Evolutionary conservation across 164 flowering plant genomes (phyloP).

Genomic region (Platanus orientalis): DNA sequence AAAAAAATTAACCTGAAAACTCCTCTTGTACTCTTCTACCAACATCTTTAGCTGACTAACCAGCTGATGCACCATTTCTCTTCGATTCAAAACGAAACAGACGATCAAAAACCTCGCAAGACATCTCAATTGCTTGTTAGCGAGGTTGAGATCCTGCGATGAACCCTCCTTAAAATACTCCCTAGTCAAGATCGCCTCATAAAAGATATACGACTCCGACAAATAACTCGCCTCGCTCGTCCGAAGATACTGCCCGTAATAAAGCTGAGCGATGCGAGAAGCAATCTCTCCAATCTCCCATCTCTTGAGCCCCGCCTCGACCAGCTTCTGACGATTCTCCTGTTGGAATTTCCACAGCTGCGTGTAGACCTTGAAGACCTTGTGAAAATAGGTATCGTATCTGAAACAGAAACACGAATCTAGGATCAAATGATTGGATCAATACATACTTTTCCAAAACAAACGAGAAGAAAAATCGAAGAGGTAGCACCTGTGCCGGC

Average conservation of each 20-base stretch:
- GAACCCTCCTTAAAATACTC: slow-evolving; percentile 84
- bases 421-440: neutral
- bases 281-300: slow-evolving; percentile 99
- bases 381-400: slow-evolving; percentile 73
- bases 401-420: slow-evolving; percentile 23
- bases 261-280: slow-evolving; percentile 85
- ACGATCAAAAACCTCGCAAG: slow-evolving; percentile 78
- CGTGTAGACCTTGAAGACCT: slow-evolving; percentile 86
- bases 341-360: slow-evolving; percentile 92
- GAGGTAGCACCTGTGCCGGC: slow-evolving; percentile 48
- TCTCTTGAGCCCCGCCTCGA: slow-evolving; percentile 83
- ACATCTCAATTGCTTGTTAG: slow-evolving; percentile 81
- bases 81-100: slow-evolving; percentile 66
- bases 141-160: slow-evolving; percentile 57
- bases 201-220: slow-evolving; percentile 75
- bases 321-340: slow-evolving; percentile 81
- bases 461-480: neutral
- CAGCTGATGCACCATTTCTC: slow-evolving; percentile 72
- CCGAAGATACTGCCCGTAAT: slow-evolving; percentile 79
- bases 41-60: slow-evolving; percentile 58
- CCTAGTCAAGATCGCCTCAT: slow-evolving; percentile 75
- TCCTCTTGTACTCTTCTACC: slow-evolving; percentile 75
- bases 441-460: neutral
- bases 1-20: slow-evolving; percentile 54
- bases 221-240: slow-evolving; percentile 76